phyloP scores from a whole-genome alignment of 2,329 filamentous ascomycete species.

The Diaporthe vexans region DNA sequence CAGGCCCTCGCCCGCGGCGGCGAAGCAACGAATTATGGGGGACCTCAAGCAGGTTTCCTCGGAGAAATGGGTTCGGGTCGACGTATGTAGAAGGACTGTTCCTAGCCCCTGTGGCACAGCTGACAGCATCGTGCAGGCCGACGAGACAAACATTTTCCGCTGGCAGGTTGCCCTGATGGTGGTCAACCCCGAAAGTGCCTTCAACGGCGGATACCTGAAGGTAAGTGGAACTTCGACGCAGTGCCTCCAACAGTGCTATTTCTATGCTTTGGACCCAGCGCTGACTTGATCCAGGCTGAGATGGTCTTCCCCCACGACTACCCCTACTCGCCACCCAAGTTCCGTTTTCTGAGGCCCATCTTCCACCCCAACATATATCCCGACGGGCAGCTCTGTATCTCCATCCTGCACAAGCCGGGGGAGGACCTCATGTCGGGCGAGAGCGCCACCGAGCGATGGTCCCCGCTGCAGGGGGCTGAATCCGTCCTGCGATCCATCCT shows the following conservation, averaged over 20 bases:
- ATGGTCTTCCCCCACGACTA: constrained; percentile 93
- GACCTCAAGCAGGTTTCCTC: constrained; percentile 86
- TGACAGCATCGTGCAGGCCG: constrained; percentile 64
- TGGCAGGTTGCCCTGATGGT: constrained; percentile 94
- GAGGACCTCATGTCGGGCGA: constrained; percentile 95
- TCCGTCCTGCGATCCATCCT: constrained; percentile 94
- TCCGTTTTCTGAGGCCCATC: constrained; percentile 84
- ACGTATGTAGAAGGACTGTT: constrained; percentile 67
- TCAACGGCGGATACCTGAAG: constrained; percentile 93
- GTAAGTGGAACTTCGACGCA: constrained; percentile 52
- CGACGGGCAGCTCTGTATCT: constrained; percentile 94
- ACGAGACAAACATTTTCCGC: constrained; percentile 85
- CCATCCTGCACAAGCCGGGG: constrained; percentile 92
- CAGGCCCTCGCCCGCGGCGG: constrained; percentile 48
- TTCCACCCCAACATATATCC: constrained; percentile 95
- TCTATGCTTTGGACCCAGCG: background rate
- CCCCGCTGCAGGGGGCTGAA: constrained; percentile 92
- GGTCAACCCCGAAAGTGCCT: constrained; percentile 90
- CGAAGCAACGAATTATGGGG: constrained; percentile 88
- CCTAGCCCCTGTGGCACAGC: constrained; percentile 17
- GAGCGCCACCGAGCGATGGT: constrained; percentile 91
- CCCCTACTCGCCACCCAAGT: constrained; percentile 89
- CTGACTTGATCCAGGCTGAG: constrained; percentile 67
- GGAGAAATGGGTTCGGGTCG: constrained; percentile 94
- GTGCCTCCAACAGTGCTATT: background rate